These are phyloP conservation scores for Pisolithus sp. DNA, from an alignment of 768 basidiomycete genomes.

Conservation along the genomic window DNA sequence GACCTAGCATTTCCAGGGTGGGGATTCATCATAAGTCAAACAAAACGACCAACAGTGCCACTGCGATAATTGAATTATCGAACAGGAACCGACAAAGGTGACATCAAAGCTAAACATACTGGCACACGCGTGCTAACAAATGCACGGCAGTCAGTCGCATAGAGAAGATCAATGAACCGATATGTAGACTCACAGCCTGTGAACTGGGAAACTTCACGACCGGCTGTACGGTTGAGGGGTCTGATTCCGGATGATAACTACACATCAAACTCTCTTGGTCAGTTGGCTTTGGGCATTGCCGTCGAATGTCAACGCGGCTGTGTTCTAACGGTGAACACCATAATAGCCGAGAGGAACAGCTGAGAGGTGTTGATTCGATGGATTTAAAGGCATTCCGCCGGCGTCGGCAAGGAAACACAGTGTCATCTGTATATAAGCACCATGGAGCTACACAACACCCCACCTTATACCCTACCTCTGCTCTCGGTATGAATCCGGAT, in stretches of 20 bases:
- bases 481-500: too few species aligned
- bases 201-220: slow-evolving; percentile 9
- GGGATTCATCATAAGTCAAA: slow-evolving; percentile 11
- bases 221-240: slow-evolving; percentile 31
- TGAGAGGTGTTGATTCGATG: too few species aligned
- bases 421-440: too few species aligned
- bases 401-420: too few species aligned
- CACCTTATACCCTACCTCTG: too few species aligned
- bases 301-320: too few species aligned
- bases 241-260: slow-evolving; percentile 10
- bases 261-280: slow-evolving; percentile 1
- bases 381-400: too few species aligned
- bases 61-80: slow-evolving; percentile 16
- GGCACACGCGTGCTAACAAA: slow-evolving; percentile 21
- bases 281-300: background rate
- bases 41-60: slow-evolving; percentile 11
- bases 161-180: slow-evolving; percentile 6
- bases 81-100: slow-evolving; percentile 8
- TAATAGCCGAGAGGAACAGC: too few species aligned
- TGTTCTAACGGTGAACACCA: too few species aligned
- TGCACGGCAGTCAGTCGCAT: slow-evolving; percentile 19
- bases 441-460: too few species aligned
- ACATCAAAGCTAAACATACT: slow-evolving; percentile 22
- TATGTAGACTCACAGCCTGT: slow-evolving; percentile 11
- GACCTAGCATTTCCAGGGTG: slow-evolving; percentile 7